phyloP scores from a whole-genome alignment of 192 early-diverging fungal genomes.

The Rhizophagus prolifer region DNA sequence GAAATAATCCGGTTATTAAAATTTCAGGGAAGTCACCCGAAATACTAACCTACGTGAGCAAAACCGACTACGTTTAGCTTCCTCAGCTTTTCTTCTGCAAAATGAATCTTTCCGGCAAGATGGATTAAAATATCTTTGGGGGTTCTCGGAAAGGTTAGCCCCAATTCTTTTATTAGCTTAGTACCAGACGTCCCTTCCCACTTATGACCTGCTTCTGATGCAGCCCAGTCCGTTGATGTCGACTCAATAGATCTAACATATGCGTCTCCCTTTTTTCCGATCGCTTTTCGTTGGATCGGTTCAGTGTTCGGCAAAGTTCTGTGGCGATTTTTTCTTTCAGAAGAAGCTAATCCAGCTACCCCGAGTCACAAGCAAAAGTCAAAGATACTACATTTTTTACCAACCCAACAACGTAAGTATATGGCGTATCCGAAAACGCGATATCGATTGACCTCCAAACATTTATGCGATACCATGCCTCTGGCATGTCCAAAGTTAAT shows the following conservation, averaged over 20 bases:
- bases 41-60: constrained; percentile 31
- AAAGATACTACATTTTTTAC: constrained; percentile 18
- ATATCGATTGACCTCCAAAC: constrained; percentile 32
- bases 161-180: constrained; percentile 30
- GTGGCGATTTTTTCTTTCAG: constrained; percentile 31
- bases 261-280: constrained; percentile 31
- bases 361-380: constrained; percentile 17
- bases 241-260: constrained; percentile 30
- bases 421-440: constrained; percentile 29
- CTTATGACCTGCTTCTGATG: too few species aligned
- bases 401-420: constrained; percentile 31
- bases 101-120: constrained; percentile 29
- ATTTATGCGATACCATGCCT: constrained; percentile 29
- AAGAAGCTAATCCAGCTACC: constrained; percentile 21
- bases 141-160: constrained; percentile 31
- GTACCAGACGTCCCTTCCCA: constrained; percentile 23
- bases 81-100: constrained; percentile 31
- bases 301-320: constrained; percentile 28
- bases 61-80: constrained; percentile 32
- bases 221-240: constrained; percentile 30
- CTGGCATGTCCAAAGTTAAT: constrained; percentile 26
- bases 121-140: constrained; percentile 30
- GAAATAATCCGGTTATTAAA: constrained; percentile 22
- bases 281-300: constrained; percentile 30
- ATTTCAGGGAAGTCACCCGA: neutral